A percentile compares a stretch with the other conserved stretches of the same genome.
Conservation (phyloP, 2,329 filamentous ascomycete species). For the Trichophyton verrucosum region DNA sequence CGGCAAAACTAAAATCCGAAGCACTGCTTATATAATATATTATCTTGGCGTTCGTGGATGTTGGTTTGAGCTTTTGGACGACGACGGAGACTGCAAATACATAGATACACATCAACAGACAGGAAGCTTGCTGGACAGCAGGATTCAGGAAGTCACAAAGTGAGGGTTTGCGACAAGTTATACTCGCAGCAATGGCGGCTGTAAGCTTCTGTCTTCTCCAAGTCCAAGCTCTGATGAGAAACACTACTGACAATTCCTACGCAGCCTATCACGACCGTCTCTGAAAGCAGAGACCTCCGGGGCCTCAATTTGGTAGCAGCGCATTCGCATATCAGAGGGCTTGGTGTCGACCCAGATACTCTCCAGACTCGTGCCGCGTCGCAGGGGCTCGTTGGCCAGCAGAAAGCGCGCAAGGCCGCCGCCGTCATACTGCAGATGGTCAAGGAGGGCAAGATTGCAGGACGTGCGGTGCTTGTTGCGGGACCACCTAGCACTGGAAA, state of each 20-base stretch:
- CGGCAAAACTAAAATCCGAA: background rate
- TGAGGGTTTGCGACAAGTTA: background rate
- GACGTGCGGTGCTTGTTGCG: conserved; percentile 84
- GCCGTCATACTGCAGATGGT: conserved; percentile 98
- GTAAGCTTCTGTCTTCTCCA: conserved; percentile 18
- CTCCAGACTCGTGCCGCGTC: conserved; percentile 74
- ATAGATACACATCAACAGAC: background rate
- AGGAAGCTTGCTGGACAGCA: background rate
- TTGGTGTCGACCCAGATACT: conserved; percentile 84
- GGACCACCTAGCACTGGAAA: conserved; percentile 95
- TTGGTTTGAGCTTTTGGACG: background rate
- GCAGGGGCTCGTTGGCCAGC: conserved; percentile 89
- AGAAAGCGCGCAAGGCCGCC: conserved; percentile 91
- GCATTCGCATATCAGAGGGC: conserved; percentile 92
- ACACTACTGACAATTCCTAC: background rate
- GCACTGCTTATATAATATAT: too few species aligned
- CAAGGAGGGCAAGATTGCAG: conserved; percentile 96
- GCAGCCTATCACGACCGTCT: conserved; percentile 64
- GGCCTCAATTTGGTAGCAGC: conserved; percentile 95
- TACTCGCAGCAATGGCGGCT: conserved; percentile 23
- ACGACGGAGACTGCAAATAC: background rate
- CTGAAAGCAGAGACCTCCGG: conserved; percentile 89
- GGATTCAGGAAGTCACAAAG: background rate
- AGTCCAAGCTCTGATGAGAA: background rate
- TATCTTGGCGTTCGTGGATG: too few species aligned